Evolutionary conservation across 2,329 filamentous ascomycete genomes (phyloP), one percentile per base, ranked within the genome.

Genomic region (Ophiosphaerella korrae): DNA sequence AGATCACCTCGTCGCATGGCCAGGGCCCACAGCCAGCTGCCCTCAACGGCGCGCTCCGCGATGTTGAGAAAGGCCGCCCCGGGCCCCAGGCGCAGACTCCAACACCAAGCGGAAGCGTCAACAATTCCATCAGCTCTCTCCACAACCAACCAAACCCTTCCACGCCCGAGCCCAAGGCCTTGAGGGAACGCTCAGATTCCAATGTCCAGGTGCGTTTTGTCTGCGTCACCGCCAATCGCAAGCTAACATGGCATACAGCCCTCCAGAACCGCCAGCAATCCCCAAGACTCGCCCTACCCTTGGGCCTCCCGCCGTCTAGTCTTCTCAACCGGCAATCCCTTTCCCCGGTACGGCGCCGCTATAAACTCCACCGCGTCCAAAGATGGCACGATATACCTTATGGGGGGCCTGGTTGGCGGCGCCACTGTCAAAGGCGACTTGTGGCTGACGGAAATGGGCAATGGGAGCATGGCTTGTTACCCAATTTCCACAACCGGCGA

Each of bases 331-430:
- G 87, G 92, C 67, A 92, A 90, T 62, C 94, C 94, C 0, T 99
- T 99, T 64, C 94, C 94, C 12, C 87, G 94, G 72, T 99, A 99
- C 82, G 94, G 94, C 71, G 92, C 95, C 44, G 94, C 95, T 6
- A 93, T 97, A 72, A 99, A 99, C 73, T 84, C 92, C 0, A 82
- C 88, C 13, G 89, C 92, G 21, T 97, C 92, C 34, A 97, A 97
- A 76, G 94, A 99, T 75, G 95, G 95, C 52, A 91, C 96, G 64
- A 89, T 99, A 50, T 99, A 97, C 68, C 83, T 99, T 68, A 97
- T 99, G 92, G 94, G 94, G 57, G 94, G 94, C 43, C 77, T 99
- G 54, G 93, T 99, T 66, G 93, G 96, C 69, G 93, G 93, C 61
- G 90, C 92, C 33, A 96, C 91, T 2, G 94, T 97, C 38, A 97